phyloP scores from a whole-genome alignment of 2,329 filamentous ascomycete species.

The Chaetomium sp. region DNA sequence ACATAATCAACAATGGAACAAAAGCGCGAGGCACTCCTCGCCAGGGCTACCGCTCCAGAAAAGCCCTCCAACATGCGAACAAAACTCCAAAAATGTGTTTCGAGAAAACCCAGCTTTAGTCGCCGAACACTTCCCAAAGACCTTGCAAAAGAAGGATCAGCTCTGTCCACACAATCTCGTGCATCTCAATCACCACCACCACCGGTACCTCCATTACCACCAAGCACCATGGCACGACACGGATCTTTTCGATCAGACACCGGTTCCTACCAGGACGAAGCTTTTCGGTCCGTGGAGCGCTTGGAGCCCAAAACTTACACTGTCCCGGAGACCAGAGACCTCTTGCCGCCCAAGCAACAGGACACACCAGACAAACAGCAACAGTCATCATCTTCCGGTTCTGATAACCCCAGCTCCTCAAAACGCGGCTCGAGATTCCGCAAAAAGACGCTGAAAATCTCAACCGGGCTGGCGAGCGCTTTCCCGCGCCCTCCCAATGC shows the following conservation, averaged over 20 bases:
- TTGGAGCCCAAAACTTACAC: not conserved
- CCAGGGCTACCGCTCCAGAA: slow-evolving; percentile 13
- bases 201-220: slow-evolving; percentile 20
- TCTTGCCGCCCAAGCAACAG: slow-evolving; percentile 26
- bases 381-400: slow-evolving; percentile 5
- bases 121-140: slow-evolving; percentile 1
- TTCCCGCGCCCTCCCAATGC: slow-evolving; percentile 16
- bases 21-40: not conserved
- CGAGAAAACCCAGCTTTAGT: slow-evolving; percentile 17
- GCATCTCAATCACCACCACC: slow-evolving; percentile 12
- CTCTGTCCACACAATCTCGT: no score
- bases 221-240: slow-evolving; percentile 30
- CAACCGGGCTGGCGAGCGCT: slow-evolving; percentile 44
- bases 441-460: slow-evolving; percentile 46
- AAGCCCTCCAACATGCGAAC: slow-evolving; percentile 26
- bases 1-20: slow-evolving; percentile 22
- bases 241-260: slow-evolving; percentile 27
- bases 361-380: no score
- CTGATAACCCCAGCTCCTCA: slow-evolving; percentile 23
- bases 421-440: slow-evolving; percentile 35
- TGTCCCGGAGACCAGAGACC: slow-evolving; percentile 33
- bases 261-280: slow-evolving; percentile 18
- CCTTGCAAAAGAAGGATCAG: no score
- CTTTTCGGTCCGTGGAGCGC: not conserved
- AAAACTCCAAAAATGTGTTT: slow-evolving; percentile 30